Conservation (phyloP, 2,329 filamentous ascomycete genomes). For the Calycina marina region DNA sequence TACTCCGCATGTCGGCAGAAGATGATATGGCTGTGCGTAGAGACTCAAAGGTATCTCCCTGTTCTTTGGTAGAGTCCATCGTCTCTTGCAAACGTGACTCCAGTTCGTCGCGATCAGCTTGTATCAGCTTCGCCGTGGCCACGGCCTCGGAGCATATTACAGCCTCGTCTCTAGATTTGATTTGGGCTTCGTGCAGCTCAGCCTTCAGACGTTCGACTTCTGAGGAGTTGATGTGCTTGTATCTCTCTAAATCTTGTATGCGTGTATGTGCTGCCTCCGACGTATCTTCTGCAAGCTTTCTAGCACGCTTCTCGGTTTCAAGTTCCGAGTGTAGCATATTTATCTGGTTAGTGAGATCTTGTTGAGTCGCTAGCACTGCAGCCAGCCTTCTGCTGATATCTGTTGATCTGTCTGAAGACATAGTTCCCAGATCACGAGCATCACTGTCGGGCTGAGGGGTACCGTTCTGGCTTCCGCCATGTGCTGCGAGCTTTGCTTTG, state of each 20-base stretch:
- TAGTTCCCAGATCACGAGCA: conserved; percentile 41
- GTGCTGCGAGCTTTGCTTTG: conserved; percentile 80
- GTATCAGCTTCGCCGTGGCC: conserved; percentile 58
- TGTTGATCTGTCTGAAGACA: conserved; percentile 45
- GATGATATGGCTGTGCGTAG: conserved; percentile 66
- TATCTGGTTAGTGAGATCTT: conserved; percentile 64
- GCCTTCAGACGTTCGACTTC: conserved; percentile 77
- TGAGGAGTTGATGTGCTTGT: conserved; percentile 67
- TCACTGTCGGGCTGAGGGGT: conserved; percentile 44
- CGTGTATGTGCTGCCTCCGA: conserved; percentile 69
- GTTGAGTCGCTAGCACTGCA: conserved; percentile 62
- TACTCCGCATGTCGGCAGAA: conserved; percentile 59
- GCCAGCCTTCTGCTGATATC: conserved; percentile 77
- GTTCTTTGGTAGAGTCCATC: conserved; percentile 51
- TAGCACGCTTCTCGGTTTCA: conserved; percentile 65
- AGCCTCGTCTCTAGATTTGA: conserved; percentile 65
- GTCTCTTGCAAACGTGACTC: conserved; percentile 53
- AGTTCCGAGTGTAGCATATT: conserved; percentile 57
- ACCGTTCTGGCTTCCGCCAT: conserved; percentile 50
- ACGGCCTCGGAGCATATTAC: conserved; percentile 65
- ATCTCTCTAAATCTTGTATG: conserved; percentile 69
- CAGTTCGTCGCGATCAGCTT: conserved; percentile 74
- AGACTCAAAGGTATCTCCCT: conserved; percentile 56
- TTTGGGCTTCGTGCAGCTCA: conserved; percentile 69
- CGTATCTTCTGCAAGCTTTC: conserved; percentile 79